These are phyloP conservation scores for Ustilago xerochloae DNA, from an alignment of 1,284 basidiomycete genomes.

Conservation along the genomic window DNA sequence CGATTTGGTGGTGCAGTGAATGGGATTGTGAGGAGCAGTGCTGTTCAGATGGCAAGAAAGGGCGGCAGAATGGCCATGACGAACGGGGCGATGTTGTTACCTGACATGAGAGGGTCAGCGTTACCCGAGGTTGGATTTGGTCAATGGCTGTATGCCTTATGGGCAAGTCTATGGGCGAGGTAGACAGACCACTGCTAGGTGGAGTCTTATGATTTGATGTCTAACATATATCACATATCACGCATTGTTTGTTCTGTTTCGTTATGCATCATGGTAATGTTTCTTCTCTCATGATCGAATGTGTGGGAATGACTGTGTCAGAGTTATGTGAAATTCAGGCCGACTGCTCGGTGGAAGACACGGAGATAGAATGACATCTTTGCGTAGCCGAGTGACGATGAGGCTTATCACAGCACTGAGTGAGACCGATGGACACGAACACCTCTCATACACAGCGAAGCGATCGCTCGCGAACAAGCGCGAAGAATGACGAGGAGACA, in stretches of 20 bases:
- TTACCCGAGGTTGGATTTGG: conserved; percentile 18
- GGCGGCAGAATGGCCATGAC: not conserved
- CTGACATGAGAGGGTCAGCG: conserved; percentile 5
- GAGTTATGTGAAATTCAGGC: too few species aligned
- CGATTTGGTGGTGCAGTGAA: conserved; percentile 25
- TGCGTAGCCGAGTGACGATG: too few species aligned
- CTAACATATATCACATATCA: not conserved
- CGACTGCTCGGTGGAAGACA: too few species aligned
- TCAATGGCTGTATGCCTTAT: conserved; percentile 33
- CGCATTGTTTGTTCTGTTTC: not conserved
- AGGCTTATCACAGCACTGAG: not conserved
- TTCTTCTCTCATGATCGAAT: too few species aligned
- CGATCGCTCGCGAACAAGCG: not conserved
- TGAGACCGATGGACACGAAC: not conserved
- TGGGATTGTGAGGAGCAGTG: conserved; percentile 12
- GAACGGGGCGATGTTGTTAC: conserved; percentile 1
- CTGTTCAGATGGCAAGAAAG: not conserved
- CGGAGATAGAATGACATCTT: too few species aligned
- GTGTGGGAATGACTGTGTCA: too few species aligned
- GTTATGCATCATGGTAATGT: too few species aligned
- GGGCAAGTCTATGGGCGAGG: conserved; percentile 39
- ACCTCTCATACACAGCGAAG: not conserved
- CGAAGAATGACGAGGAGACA: too few species aligned
- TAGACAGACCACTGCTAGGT: not conserved
- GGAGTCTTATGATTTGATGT: not conserved